A percentile compares a stretch with the other conserved stretches of the same genome.
Conservation (phyloP, 2,329 filamentous ascomycete species). For the Aschersonia sp. region DNA sequence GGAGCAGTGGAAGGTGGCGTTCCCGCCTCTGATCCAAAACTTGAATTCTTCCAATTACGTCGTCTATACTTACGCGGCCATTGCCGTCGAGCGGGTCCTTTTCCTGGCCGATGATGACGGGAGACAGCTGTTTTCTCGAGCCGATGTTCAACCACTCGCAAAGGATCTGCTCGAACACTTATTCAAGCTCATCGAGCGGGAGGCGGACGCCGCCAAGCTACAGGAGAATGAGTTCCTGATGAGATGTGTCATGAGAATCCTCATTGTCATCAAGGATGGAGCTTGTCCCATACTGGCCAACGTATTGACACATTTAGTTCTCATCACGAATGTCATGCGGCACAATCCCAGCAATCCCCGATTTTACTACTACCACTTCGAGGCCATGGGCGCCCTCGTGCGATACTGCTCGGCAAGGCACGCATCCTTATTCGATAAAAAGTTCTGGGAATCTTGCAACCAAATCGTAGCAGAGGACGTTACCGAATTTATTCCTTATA, state of each 20-base stretch:
- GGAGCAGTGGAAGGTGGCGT: constrained; percentile 80
- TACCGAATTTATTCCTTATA: constrained; percentile 91
- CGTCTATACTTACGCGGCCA: constrained; percentile 93
- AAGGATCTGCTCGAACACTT: constrained; percentile 81
- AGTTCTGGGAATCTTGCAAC: constrained; percentile 73
- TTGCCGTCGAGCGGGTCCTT: constrained; percentile 86
- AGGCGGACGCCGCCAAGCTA: constrained; percentile 74
- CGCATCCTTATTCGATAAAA: constrained; percentile 61
- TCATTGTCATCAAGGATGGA: constrained; percentile 83
- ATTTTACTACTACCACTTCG: constrained; percentile 98
- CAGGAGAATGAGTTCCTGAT: constrained; percentile 99
- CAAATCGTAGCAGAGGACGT: constrained; percentile 69
- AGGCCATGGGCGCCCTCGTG: constrained; percentile 81
- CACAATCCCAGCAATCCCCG: constrained; percentile 92
- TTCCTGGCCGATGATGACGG: constrained; percentile 66
- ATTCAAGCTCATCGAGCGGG: constrained; percentile 80
- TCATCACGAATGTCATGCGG: constrained; percentile 82
- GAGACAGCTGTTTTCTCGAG: constrained; percentile 64
- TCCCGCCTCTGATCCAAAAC: constrained; percentile 82
- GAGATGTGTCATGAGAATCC: constrained; percentile 94
- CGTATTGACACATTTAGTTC: constrained; percentile 71
- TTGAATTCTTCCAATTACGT: constrained; percentile 85
- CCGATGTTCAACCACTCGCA: constrained; percentile 65
- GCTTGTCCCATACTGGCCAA: constrained; percentile 59
- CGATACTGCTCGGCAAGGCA: constrained; percentile 49